These are phyloP conservation scores for Clarireedia sp. DNA, from an alignment of 2,329 filamentous ascomycete genomes.

Conservation along the genomic window DNA sequence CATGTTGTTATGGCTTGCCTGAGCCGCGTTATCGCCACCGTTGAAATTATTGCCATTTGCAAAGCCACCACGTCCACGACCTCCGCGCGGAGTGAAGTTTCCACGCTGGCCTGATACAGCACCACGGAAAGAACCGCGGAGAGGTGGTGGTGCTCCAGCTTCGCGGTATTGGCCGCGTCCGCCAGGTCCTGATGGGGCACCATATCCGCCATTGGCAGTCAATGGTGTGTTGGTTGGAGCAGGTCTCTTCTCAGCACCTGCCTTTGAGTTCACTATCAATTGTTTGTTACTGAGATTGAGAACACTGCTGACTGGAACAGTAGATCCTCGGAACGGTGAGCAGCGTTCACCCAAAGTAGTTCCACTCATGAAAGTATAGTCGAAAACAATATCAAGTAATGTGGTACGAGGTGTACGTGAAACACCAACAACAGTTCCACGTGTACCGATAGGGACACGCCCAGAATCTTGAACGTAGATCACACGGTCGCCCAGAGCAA, in stretches of 20 bases:
- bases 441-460: constrained; percentile 85
- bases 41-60: constrained; percentile 9
- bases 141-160: constrained; percentile 44
- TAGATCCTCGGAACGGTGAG: constrained; percentile 88
- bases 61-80: constrained; percentile 30
- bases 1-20: constrained; percentile 22
- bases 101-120: constrained; percentile 31
- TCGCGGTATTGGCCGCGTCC: constrained; percentile 55
- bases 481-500: constrained; percentile 79
- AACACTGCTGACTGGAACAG: constrained; percentile 78
- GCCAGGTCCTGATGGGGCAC: constrained; percentile 44
- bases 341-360: constrained; percentile 86
- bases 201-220: constrained; percentile 45
- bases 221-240: constrained; percentile 41
- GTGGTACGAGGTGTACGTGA: constrained; percentile 77
- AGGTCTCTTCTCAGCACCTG: constrained; percentile 45
- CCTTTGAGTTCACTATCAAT: constrained; percentile 61
- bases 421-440: constrained; percentile 90
- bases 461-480: constrained; percentile 90
- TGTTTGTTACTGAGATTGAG: constrained; percentile 81
- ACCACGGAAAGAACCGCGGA: constrained; percentile 51
- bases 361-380: constrained; percentile 93
- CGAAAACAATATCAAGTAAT: constrained; percentile 87
- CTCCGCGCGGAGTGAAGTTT: constrained; percentile 12
- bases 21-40: constrained; percentile 17